These are phyloP conservation scores for Aspergillus ruber DNA, from an alignment of 2,329 filamentous ascomycete species.

Conservation along the genomic window DNA sequence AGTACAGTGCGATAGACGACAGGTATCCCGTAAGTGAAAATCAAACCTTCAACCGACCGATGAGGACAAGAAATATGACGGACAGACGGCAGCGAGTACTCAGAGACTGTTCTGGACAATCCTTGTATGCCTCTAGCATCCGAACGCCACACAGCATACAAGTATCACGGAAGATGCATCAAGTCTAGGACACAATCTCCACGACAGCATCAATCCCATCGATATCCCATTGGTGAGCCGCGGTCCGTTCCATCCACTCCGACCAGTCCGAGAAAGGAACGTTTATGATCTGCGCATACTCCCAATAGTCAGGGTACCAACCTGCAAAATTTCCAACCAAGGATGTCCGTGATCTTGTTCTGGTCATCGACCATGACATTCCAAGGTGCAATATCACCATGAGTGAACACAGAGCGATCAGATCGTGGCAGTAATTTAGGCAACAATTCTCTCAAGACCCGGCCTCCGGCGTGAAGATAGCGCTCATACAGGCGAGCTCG, in stretches of 20 bases:
- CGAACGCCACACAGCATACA: no score
- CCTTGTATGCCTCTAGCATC: no score
- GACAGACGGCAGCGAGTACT: no score
- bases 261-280: constrained; percentile 20
- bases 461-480: constrained; percentile 17
- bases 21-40: no score
- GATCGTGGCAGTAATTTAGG: constrained; percentile 19
- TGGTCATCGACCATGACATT: constrained; percentile 27
- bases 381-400: constrained; percentile 27
- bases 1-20: no score
- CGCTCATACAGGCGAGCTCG: constrained; percentile 19
- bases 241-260: constrained; percentile 22
- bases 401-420: constrained; percentile 23
- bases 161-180: no score
- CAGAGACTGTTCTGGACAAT: no score
- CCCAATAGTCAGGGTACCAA: constrained; percentile 39
- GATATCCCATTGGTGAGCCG: constrained; percentile 22
- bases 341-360: constrained; percentile 22
- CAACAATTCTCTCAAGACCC: constrained; percentile 13
- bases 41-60: no score
- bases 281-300: constrained; percentile 31
- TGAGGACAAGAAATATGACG: no score
- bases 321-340: constrained; percentile 40
- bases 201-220: constrained; percentile 19
- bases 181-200: constrained; percentile 26